Base-by-base conservation (phyloP, 306 rosid genomes). In the Erythrophleum fordii region DNA sequence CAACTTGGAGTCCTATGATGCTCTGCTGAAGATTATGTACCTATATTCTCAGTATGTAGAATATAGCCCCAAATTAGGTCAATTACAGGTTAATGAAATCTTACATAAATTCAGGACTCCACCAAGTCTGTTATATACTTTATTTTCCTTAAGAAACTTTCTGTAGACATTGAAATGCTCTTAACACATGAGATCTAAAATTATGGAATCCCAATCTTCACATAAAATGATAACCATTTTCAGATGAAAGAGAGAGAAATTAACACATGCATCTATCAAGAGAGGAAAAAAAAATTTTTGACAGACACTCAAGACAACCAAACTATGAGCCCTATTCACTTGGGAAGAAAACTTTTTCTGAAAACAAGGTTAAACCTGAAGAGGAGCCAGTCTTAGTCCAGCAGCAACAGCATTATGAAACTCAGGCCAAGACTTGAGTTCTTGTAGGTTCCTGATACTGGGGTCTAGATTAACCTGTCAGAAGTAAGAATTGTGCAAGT, bases 341-440 rank as follows among this genome's bases (percentile, higher is more conserved):
- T 4, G 46, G 8, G 8, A 2, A 0, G 71, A 37, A 37, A 4
- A 42, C 12, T 0, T 10, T 65, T 62, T 39, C 18, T 0, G 16
- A 18, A 66, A 35, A 39, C 8, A 62, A 74, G 42, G 51, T 65
- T 72, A 55, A 90, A 95, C 99, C 99, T 95, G 97, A 72, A 93
- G 94, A 35, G 99, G 94, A 49, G 97, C 99, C 82, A 95, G 89
- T 89, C 99, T 91, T 71, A 93, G 91, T 72, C 99, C 99, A 78
- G 97, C 97, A 77, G 97, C 95, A 81, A 95, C 97, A 86, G 97
- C 94, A 91, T 93, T 93, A 89, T 91, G 95, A 88, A 95, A 95
- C 87, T 95, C 99, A 13, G 97, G 97, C 99, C 99, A 95, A 41
- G 94, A 85, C 84, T 89, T 95, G 69, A 95, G 91, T 81, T 95